phyloP scores from a whole-genome alignment of 495 filamentous ascomycete species.

The Opeltia flavorubescens region DNA sequence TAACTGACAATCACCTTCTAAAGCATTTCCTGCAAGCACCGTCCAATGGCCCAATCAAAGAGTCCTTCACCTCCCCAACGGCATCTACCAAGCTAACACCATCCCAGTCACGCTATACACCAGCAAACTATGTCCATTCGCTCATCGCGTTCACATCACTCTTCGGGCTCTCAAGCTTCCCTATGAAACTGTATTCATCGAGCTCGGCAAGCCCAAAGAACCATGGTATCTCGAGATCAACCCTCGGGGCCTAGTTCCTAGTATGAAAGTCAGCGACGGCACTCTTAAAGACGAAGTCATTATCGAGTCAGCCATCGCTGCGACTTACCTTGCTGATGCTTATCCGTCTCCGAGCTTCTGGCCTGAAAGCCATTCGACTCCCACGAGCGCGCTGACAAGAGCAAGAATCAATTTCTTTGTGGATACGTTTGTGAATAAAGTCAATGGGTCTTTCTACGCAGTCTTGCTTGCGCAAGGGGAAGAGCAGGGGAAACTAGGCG shows the following conservation, averaged over 20 bases:
- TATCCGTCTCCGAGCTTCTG: conserved; percentile 33
- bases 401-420: conserved; percentile 63
- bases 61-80: no score
- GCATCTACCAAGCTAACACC: no score
- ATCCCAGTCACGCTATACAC: conserved; percentile 53
- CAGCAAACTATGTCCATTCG: conserved; percentile 65
- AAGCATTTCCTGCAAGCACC: no score
- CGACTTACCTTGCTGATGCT: conserved; percentile 55
- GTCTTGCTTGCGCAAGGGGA: conserved; percentile 25
- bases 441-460: conserved; percentile 30
- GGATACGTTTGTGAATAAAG: conserved; percentile 57
- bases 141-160: conserved; percentile 68
- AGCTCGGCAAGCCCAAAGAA: conserved; percentile 56
- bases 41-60: no score
- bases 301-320: conserved; percentile 59
- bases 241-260: conserved; percentile 70
- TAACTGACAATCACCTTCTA: no score
- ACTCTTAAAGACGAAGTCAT: conserved; percentile 36
- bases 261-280: conserved; percentile 51
- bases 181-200: conserved; percentile 70
- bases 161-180: conserved; percentile 57
- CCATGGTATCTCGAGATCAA: conserved; percentile 79
- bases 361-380: conserved; percentile 21
- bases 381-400: conserved; percentile 35
- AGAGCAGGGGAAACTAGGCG: conserved; percentile 23